Conservation (phyloP, 805 yeast species). For the Dipodascopsis tothii region DNA sequence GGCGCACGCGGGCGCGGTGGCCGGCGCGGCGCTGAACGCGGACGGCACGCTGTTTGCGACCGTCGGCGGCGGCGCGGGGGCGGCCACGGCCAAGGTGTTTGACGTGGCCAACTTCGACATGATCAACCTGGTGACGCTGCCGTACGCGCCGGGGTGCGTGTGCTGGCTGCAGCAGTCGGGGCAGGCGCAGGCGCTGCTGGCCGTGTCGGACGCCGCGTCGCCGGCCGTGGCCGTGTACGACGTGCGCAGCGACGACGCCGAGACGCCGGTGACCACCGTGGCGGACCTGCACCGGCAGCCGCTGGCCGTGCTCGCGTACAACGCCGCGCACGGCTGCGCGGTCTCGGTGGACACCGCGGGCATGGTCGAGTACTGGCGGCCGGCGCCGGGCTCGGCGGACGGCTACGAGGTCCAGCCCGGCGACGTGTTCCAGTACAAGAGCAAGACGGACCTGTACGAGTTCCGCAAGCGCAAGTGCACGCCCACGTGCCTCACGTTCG, state of each 20-base stretch:
- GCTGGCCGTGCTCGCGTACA: constrained; percentile 26
- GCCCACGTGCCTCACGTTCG: constrained; percentile 25
- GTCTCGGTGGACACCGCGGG: constrained; percentile 31
- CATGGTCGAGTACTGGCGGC: constrained; percentile 36
- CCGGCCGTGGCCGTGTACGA: constrained; percentile 25
- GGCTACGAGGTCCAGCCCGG: constrained; percentile 22
- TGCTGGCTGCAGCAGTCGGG: constrained; percentile 26
- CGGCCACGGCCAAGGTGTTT: constrained; percentile 29
- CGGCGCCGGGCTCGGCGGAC: constrained; percentile 5
- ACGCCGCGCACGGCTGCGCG: constrained; percentile 25
- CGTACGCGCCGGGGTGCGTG: constrained; percentile 26
- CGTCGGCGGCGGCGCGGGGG: constrained; percentile 11
- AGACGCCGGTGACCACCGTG: constrained; percentile 11
- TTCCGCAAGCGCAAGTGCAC: constrained; percentile 32
- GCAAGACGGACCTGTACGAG: constrained; percentile 36
- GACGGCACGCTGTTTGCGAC: constrained; percentile 30
- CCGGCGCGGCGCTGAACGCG: constrained; percentile 17
- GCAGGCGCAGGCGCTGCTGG: constrained; percentile 17
- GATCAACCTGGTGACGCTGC: constrained; percentile 31
- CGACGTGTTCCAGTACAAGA: constrained; percentile 33
- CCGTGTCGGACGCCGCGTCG: constrained; percentile 21
- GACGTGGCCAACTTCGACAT: constrained; percentile 35
- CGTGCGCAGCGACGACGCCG: constrained; percentile 21
- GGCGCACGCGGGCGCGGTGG: constrained; percentile 23
- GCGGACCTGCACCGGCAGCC: constrained; percentile 26